Conservation (phyloP, 2,329 filamentous ascomycete species). For the Apiospora sp. region DNA sequence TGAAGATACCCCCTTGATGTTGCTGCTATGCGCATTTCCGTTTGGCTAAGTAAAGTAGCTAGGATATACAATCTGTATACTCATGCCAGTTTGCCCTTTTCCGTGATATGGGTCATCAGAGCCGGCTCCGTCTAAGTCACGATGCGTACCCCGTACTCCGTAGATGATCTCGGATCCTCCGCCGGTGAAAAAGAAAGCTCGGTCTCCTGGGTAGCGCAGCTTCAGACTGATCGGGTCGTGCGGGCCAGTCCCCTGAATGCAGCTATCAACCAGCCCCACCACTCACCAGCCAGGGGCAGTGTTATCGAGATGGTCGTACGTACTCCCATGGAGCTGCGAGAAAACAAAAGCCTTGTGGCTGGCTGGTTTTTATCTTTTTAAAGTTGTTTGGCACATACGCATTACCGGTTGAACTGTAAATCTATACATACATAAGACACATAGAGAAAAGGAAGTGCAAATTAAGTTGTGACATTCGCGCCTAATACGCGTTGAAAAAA, state of each 20-base stretch:
- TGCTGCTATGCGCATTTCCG: neutral
- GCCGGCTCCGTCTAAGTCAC: neutral
- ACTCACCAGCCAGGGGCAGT: neutral
- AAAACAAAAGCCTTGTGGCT: neutral
- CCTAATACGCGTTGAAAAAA: neutral
- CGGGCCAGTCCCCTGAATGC: neutral
- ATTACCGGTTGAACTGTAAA: neutral
- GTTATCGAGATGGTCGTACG: neutral
- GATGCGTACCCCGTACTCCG: neutral
- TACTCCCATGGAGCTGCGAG: neutral
- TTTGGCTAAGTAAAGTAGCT: neutral
- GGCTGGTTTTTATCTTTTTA: neutral
- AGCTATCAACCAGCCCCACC: neutral
- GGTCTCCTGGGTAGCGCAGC: neutral
- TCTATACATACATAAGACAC: neutral
- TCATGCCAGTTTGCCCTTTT: neutral
- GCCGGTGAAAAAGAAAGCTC: neutral
- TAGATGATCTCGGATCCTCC: neutral
- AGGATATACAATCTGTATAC: neutral
- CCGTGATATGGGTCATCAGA: neutral
- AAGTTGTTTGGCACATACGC: neutral
- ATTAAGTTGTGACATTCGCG: conserved; percentile 1
- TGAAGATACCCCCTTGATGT: conserved; percentile 16
- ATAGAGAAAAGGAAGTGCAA: neutral
- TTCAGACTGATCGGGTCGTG: neutral